Evolutionary conservation across 768 basidiomycete species (phyloP).

Genomic region (Neoboletus subvelutipes): DNA sequence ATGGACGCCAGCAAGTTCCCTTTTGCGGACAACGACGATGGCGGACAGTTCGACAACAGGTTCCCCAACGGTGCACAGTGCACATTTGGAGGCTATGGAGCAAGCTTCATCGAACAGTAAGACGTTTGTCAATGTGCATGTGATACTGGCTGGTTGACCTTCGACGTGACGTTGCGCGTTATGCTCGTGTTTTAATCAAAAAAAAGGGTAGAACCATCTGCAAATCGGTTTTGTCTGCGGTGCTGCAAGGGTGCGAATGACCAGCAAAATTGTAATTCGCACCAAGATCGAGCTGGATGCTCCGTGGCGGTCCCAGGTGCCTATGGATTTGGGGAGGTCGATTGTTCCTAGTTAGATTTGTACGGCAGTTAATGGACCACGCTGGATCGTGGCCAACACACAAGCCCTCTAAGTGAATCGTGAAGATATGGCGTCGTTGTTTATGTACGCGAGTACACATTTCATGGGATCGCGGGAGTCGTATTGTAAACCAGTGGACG

Average conservation of each 20-base stretch:
- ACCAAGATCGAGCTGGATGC: constrained; percentile 47
- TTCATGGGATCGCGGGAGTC: neutral
- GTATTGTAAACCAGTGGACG: neutral
- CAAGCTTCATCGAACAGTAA: constrained; percentile 53
- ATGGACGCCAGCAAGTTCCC: constrained; percentile 32
- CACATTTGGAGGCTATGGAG: constrained; percentile 48
- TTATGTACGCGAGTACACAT: neutral
- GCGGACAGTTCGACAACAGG: constrained; percentile 51
- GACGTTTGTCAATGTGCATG: constrained; percentile 7
- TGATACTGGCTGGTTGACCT: neutral
- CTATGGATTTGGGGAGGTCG: constrained; percentile 43
- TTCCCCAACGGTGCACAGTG: constrained; percentile 56
- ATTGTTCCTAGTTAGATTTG: constrained; percentile 33
- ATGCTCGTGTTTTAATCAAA: neutral
- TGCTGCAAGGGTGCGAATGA: constrained; percentile 44
- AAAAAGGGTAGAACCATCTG: constrained; percentile 45
- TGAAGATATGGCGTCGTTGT: neutral
- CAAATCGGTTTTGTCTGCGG: constrained; percentile 48
- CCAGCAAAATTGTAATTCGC: constrained; percentile 51
- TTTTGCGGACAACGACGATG: constrained; percentile 38
- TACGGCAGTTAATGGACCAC: neutral
- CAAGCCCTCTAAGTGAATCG: no score
- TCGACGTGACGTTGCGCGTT: neutral
- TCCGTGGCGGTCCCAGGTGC: constrained; percentile 43
- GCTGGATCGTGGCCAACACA: constrained; percentile 16